Evolutionary conservation across 2,329 filamentous ascomycete species (phyloP).

Genomic region (Trichoderma sp.): DNA sequence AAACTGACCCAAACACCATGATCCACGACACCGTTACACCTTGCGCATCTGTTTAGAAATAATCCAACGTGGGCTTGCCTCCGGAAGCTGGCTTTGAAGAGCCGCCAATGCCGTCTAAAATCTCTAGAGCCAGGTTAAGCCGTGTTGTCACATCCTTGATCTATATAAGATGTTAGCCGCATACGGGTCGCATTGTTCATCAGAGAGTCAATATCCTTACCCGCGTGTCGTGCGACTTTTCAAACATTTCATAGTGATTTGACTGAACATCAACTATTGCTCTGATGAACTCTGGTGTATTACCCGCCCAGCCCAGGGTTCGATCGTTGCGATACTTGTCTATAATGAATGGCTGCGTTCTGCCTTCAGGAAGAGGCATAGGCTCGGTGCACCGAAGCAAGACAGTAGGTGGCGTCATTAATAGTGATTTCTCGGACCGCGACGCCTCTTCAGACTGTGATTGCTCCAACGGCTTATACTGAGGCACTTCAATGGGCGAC

Average conservation of each 20-base stretch:
- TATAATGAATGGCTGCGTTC: constrained; percentile 31
- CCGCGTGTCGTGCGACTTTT: constrained; percentile 28
- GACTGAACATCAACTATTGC: constrained; percentile 37
- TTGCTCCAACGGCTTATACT: constrained; percentile 7
- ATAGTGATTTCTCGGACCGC: constrained; percentile 3
- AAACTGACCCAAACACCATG: background rate
- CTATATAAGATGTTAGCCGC: constrained; percentile 3
- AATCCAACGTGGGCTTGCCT: constrained; percentile 15
- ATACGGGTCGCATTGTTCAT: too few species aligned
- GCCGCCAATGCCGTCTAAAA: constrained; percentile 48
- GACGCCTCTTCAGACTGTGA: background rate
- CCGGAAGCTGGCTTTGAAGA: background rate
- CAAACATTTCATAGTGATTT: constrained; percentile 38
- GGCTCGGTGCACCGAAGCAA: constrained; percentile 33
- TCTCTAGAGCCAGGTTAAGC: constrained; percentile 50
- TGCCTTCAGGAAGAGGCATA: constrained; percentile 24
- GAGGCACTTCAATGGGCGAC: constrained; percentile 27
- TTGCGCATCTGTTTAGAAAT: background rate
- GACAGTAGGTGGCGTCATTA: constrained; percentile 35
- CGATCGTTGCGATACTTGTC: constrained; percentile 36
- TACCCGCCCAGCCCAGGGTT: constrained; percentile 39
- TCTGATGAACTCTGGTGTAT: constrained; percentile 37
- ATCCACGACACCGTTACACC: background rate
- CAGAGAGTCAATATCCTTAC: background rate
- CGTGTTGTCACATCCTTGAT: constrained; percentile 29